Conservation (phyloP, 768 basidiomycete genomes). For the Macrocybe gigantea region DNA sequence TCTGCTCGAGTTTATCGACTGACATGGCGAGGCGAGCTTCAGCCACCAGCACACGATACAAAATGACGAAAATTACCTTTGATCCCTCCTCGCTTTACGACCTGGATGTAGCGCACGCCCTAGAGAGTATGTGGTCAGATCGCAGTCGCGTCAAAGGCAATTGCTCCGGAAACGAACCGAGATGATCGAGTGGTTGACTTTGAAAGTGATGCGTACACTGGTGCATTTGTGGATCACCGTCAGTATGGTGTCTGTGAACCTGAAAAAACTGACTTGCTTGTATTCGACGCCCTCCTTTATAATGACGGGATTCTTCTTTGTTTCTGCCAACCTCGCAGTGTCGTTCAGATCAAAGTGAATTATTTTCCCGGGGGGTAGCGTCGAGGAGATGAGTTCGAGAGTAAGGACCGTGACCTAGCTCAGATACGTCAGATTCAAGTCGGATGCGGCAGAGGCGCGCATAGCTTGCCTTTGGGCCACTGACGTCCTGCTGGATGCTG, state of each 20-base stretch:
- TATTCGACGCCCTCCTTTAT: slow-evolving; percentile 90
- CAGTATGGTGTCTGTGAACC: neutral
- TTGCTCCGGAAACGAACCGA: slow-evolving; percentile 41
- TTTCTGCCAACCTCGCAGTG: slow-evolving; percentile 34
- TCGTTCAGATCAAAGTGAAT: slow-evolving; percentile 67
- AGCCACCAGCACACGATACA: neutral
- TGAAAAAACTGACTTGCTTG: slow-evolving; percentile 46
- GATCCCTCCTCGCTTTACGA: slow-evolving; percentile 75
- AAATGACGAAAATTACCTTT: slow-evolving; percentile 43
- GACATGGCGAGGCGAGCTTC: neutral
- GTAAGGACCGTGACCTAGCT: slow-evolving; percentile 64
- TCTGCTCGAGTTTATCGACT: slow-evolving; percentile 92
- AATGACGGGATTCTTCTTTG: slow-evolving; percentile 71
- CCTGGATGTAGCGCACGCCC: slow-evolving; percentile 84
- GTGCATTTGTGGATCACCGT: slow-evolving; percentile 3
- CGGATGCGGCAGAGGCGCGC: neutral
- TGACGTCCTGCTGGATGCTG: slow-evolving; percentile 32
- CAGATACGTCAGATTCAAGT: slow-evolving; percentile 14
- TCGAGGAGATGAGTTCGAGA: slow-evolving; percentile 76
- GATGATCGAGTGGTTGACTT: slow-evolving; percentile 86
- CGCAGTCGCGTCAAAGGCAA: neutral
- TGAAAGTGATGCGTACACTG: slow-evolving; percentile 79
- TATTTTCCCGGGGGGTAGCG: slow-evolving; percentile 53
- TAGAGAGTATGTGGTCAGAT: slow-evolving; percentile 20
- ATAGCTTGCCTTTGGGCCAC: slow-evolving; percentile 59